phyloP scores from a whole-genome alignment of 2,329 filamentous ascomycete species.

The Colletotrichum falcatum region DNA sequence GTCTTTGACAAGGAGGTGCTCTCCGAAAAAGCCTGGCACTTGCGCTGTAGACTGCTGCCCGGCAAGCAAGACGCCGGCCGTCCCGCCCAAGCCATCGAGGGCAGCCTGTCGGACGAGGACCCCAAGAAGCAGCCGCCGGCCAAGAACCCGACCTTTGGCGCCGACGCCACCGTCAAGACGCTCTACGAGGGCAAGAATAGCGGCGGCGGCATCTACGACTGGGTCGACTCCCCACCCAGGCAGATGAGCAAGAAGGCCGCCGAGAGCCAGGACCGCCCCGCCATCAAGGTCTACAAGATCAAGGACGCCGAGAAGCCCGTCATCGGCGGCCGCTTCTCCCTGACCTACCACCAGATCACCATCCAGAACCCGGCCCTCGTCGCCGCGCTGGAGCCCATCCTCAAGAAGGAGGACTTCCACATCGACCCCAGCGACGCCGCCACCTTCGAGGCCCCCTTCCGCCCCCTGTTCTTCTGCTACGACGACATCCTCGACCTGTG shows the following conservation, averaged over 20 bases:
- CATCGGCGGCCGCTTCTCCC: conserved; percentile 52
- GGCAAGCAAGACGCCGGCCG: conserved; percentile 40
- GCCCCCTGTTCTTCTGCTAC: conserved; percentile 58
- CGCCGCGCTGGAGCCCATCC: conserved; percentile 55
- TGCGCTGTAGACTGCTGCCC: conserved; percentile 48
- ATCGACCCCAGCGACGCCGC: conserved; percentile 53
- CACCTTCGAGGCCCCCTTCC: conserved; percentile 55
- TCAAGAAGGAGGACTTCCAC: conserved; percentile 55
- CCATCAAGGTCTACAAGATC: conserved; percentile 61
- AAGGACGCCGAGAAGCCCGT: conserved; percentile 56
- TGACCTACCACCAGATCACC: conserved; percentile 56
- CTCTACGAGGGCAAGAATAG: conserved; percentile 54
- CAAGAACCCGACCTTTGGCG: conserved; percentile 45
- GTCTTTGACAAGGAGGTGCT: conserved; percentile 33
- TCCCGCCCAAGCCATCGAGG: conserved; percentile 39
- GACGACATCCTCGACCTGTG: conserved; percentile 54
- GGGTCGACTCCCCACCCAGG: conserved; percentile 57
- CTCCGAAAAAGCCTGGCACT: conserved; percentile 49
- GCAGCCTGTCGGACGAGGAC: conserved; percentile 32
- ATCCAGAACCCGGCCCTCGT: conserved; percentile 58
- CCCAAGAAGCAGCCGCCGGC: conserved; percentile 20
- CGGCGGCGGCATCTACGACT: conserved; percentile 47
- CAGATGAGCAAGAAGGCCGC: conserved; percentile 54
- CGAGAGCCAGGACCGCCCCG: conserved; percentile 53
- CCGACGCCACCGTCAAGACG: conserved; percentile 51